Conservation (phyloP, 768 basidiomycete species). For the Mycena kentingensis region DNA sequence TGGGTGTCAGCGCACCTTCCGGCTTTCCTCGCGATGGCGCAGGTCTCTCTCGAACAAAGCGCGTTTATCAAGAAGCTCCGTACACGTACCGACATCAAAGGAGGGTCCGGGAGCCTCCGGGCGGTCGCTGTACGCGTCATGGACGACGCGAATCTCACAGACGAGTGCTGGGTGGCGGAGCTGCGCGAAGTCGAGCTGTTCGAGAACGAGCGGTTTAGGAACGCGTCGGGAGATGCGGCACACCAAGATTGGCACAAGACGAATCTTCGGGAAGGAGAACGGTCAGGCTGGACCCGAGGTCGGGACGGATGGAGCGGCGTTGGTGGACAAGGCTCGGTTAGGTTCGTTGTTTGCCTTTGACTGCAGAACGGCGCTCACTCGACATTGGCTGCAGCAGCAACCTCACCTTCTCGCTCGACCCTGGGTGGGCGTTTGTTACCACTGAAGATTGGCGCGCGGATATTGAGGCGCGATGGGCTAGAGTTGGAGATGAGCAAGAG, state of each 20-base stretch:
- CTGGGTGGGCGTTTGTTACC: conserved; percentile 73
- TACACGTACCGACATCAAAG: not conserved
- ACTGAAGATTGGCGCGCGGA: conserved; percentile 81
- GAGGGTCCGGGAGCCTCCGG: conserved; percentile 18
- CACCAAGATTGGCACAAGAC: conserved; percentile 46
- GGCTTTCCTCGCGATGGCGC: conserved; percentile 12
- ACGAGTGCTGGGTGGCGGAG: conserved; percentile 65
- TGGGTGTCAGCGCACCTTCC: conserved; percentile 36
- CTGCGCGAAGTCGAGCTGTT: conserved; percentile 72
- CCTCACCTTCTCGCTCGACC: conserved; percentile 75
- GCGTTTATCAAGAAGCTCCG: conserved; percentile 2
- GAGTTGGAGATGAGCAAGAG: conserved; percentile 23
- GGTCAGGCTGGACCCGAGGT: conserved; percentile 69
- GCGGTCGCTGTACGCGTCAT: conserved; percentile 42
- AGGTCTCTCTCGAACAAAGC: conserved; percentile 3
- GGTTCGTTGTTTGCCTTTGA: conserved; percentile 45
- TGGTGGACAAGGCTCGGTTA: conserved; percentile 54
- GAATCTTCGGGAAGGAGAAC: conserved; percentile 47
- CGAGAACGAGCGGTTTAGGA: conserved; percentile 74
- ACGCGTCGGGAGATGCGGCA: conserved; percentile 18
- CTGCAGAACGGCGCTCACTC: conserved; percentile 14
- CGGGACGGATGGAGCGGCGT: conserved; percentile 72
- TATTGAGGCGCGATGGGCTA: conserved; percentile 57
- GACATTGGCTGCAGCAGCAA: conserved; percentile 58
- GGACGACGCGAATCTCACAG: conserved; percentile 68